Evolutionary conservation across 192 early-diverging fungal species (phyloP), one percentile per base, ranked within the genome.

Genomic region (Ambispora gerdemannii): DNA sequence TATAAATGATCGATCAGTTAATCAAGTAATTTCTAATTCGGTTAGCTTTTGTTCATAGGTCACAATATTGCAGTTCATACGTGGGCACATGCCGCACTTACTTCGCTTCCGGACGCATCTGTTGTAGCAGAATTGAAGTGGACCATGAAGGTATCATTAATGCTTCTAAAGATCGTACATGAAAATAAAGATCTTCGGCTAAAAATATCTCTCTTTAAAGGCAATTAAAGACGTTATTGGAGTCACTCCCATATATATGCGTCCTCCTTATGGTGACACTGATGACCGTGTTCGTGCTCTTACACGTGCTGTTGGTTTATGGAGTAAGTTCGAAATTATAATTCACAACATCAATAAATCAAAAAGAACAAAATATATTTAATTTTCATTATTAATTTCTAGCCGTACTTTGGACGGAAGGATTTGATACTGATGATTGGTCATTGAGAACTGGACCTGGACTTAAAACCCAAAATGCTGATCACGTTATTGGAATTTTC

Each of bases 81-180:
- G 22, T 89, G 88, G 88, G 79, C 83, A 17, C 88, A 90, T 56
- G 56, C 74, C 33, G 30, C 77, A 17, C 77, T 90, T 74, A 83
- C 85, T 19, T 76, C 78, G 13, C 58, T 82, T 20, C 25, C 74
- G 1, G 80, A 81, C 35, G 72, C 79, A 43, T 64, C 75, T n/a
- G 52, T 90, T 24, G 81, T 88, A 34, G 82, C 84, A 50, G 86
- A 90, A 72, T 67, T 92, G 22, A 80, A 84, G 55, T 91, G 87
- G 84, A 90, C 86, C 20, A 84, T 85, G 64, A 74, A 75, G 24
- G 76, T 66, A 35, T n/a, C 2, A 15, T 43, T n/a, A n/a, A n/a
- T n/a, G n/a, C 50, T 24, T 63, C 24, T 2, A 1, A 20, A 30
- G 30, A 17, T 3, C 15, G 3, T 30, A 24, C 28, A 52, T 53